Evolutionary conservation across 768 basidiomycete genomes (phyloP).

Genomic region (Roridomyces roridus): DNA sequence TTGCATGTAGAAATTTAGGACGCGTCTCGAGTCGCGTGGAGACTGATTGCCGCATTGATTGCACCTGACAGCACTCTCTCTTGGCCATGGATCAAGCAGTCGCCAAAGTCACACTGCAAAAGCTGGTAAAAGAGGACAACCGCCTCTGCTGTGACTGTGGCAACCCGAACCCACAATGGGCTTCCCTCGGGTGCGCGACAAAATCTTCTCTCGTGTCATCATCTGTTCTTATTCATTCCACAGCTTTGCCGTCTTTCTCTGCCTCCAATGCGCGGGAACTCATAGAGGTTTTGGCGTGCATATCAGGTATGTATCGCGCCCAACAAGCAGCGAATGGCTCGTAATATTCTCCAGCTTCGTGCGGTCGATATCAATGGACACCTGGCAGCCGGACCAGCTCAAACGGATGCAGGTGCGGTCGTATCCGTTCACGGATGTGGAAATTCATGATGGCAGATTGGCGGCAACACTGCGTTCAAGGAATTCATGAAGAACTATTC

Average conservation of each 20-base stretch:
- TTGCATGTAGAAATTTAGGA: too few species aligned
- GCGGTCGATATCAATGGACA: slow-evolving; percentile 94
- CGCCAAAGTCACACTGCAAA: slow-evolving; percentile 74
- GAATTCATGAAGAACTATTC: slow-evolving; percentile 77
- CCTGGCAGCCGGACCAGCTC: slow-evolving; percentile 91
- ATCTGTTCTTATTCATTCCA: slow-evolving; percentile 17
- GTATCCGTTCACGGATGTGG: slow-evolving; percentile 1
- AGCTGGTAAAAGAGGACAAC: slow-evolving; percentile 80
- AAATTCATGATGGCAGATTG: slow-evolving; percentile 56
- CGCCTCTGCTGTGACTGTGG: slow-evolving; percentile 81
- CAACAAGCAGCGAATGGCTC: slow-evolving; percentile 21
- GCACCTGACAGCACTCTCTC: background rate
- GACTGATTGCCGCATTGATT: too few species aligned
- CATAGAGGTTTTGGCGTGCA: slow-evolving; percentile 96
- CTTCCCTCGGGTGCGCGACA: slow-evolving; percentile 68
- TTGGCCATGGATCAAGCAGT: slow-evolving; percentile 63
- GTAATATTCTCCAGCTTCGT: slow-evolving; percentile 68
- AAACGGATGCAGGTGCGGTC: slow-evolving; percentile 83
- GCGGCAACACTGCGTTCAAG: slow-evolving; percentile 86
- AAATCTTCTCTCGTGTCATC: background rate
- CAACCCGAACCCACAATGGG: slow-evolving; percentile 96
- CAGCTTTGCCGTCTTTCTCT: slow-evolving; percentile 89
- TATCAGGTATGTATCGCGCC: slow-evolving; percentile 61
- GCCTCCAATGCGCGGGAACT: slow-evolving; percentile 84
- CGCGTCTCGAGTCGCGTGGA: too few species aligned